Evolutionary conservation across 768 basidiomycete genomes (phyloP).

Genomic region (Galerina marginata): DNA sequence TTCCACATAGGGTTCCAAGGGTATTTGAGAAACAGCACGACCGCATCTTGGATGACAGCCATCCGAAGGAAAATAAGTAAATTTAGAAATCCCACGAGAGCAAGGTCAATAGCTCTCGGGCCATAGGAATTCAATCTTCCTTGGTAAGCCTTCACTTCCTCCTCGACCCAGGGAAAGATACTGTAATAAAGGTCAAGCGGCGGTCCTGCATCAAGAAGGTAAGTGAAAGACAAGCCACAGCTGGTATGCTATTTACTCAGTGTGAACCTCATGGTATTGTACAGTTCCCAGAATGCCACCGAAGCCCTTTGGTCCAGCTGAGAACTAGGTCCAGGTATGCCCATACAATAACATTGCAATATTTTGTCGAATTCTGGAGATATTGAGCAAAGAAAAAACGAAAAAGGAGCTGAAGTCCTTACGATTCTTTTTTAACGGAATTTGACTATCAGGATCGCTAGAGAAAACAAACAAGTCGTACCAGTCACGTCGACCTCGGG

Average conservation of each 20-base stretch:
- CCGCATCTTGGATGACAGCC: constrained; percentile 2
- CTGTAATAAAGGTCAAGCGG: neutral
- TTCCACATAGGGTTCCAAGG: neutral
- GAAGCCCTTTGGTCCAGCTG: too few relatives aligned
- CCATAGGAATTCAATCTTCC: neutral
- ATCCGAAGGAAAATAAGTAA: neutral
- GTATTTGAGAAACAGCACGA: constrained; percentile 3
- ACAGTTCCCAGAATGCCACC: too few relatives aligned
- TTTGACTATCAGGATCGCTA: neutral
- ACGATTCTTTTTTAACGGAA: neutral
- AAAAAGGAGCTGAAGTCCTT: neutral
- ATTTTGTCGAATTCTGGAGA: neutral
- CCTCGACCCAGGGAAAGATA: neutral
- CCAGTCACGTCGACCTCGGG: neutral
- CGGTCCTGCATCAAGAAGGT: neutral
- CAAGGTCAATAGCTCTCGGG: neutral
- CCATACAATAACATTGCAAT: neutral
- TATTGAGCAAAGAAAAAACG: neutral
- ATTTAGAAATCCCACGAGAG: neutral
- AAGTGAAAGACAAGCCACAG: neutral
- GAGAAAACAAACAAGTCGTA: neutral
- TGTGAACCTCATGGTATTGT: neutral
- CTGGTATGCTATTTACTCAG: neutral
- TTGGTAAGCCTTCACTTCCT: neutral
- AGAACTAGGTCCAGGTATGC: neutral